phyloP scores from a whole-genome alignment of 2,329 filamentous ascomycete species.

The Aspergillus sp. region DNA sequence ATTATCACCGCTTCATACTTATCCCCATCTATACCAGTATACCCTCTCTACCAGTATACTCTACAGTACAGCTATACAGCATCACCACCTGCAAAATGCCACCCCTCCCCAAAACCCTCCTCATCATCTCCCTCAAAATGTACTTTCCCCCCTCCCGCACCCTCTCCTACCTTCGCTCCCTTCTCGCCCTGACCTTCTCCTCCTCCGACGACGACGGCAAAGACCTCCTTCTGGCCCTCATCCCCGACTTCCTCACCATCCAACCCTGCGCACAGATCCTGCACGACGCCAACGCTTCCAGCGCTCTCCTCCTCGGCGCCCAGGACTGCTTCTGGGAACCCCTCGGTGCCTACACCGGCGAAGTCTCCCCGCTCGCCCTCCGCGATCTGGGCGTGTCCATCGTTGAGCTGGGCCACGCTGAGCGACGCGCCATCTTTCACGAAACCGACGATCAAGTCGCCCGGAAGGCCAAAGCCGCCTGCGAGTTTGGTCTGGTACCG shows the following conservation, averaged over 20 bases:
- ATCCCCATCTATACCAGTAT: not conserved
- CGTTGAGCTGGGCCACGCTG: conserved; percentile 74
- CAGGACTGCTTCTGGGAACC: conserved; percentile 68
- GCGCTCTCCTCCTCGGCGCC: conserved; percentile 58
- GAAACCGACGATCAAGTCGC: conserved; percentile 65
- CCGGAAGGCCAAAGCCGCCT: conserved; percentile 61
- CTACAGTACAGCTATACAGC: not conserved
- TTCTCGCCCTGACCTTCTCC: conserved; percentile 44
- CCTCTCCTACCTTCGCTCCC: conserved; percentile 44
- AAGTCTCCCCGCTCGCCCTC: conserved; percentile 62
- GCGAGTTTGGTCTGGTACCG: conserved; percentile 62
- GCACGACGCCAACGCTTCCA: conserved; percentile 23
- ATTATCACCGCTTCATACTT: not conserved
- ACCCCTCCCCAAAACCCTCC: conserved; percentile 28
- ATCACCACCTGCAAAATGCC: conserved; percentile 10
- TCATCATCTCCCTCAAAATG: conserved; percentile 35
- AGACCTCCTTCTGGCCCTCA: conserved; percentile 63
- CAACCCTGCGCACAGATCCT: conserved; percentile 37
- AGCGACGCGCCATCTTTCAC: conserved; percentile 61
- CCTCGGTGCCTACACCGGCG: conserved; percentile 66
- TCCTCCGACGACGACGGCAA: conserved; percentile 36
- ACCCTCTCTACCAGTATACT: not conserved
- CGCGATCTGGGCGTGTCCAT: conserved; percentile 60
- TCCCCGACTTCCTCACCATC: conserved; percentile 68
- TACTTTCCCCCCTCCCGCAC: conserved; percentile 42